Evolutionary conservation across 1,139 yeast genomes (phyloP).

Genomic region (Candida pseudoviswanathii): DNA sequence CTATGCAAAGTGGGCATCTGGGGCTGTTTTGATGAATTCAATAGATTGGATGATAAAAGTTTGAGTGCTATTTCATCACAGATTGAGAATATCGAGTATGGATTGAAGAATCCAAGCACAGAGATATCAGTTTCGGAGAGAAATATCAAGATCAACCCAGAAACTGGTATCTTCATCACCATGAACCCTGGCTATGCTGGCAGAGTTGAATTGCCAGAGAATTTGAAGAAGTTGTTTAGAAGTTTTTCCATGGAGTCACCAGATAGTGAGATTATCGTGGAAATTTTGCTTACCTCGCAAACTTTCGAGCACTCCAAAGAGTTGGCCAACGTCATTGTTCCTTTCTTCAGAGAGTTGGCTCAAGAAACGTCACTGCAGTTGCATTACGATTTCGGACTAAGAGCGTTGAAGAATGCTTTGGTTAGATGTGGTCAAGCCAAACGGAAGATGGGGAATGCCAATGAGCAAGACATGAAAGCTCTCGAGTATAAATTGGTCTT

Average conservation of each 20-base stretch:
- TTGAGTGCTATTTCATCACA: conserved; percentile 87
- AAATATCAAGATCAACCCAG: conserved; percentile 42
- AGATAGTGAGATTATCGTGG: conserved; percentile 69
- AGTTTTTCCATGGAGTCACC: conserved; percentile 77
- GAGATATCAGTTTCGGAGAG: conserved; percentile 54
- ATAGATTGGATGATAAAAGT: conserved; percentile 70
- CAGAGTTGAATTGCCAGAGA: conserved; percentile 81
- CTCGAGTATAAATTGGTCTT: conserved; percentile 47
- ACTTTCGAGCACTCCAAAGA: conserved; percentile 58
- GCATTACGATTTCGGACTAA: conserved; percentile 90
- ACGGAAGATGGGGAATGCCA: conserved; percentile 18
- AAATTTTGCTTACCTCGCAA: conserved; percentile 70
- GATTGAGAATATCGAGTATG: conserved; percentile 69
- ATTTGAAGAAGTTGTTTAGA: conserved; percentile 76
- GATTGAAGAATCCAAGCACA: conserved; percentile 30
- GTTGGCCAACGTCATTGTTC: conserved; percentile 55
- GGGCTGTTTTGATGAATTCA: conserved; percentile 97
- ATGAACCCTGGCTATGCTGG: conserved; percentile 93
- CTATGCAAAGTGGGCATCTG: conserved; percentile 87
- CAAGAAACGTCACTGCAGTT: conserved; percentile 49
- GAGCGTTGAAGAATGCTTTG: conserved; percentile 73
- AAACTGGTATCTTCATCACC: conserved; percentile 81
- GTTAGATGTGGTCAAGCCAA: conserved; percentile 58
- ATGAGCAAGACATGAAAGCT: conserved; percentile 7
- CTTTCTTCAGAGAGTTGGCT: conserved; percentile 52